phyloP scores from a whole-genome alignment of 768 basidiomycete genomes.

The Suillus cothurnatus region DNA sequence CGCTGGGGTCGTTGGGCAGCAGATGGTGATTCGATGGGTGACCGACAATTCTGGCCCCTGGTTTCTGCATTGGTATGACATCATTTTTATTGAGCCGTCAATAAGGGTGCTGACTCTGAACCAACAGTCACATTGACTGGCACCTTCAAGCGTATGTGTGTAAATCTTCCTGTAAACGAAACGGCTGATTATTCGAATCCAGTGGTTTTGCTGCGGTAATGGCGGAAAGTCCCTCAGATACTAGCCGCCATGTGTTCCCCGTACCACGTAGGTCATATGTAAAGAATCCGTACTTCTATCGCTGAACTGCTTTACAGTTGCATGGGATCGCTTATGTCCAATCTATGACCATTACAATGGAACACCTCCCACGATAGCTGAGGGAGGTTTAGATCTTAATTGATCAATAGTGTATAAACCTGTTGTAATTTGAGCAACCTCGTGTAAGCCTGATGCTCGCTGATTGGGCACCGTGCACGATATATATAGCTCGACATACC shows the following conservation, averaged over 20 bases:
- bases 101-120: neutral
- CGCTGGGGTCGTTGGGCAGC: neutral
- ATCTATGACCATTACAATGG: conserved; percentile 3
- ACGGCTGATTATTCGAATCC: neutral
- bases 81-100: neutral
- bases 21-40: neutral
- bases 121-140: neutral
- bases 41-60: neutral
- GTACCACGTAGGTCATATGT: neutral
- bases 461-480: too few relatives aligned
- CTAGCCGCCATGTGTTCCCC: neutral
- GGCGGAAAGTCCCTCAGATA: neutral
- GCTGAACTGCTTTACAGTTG: conserved; percentile 12
- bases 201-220: neutral
- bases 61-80: neutral
- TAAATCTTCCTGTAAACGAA: neutral
- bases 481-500: too few relatives aligned
- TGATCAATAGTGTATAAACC: neutral
- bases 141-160: neutral
- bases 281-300: neutral
- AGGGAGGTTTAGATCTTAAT: neutral
- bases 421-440: too few relatives aligned
- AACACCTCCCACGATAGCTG: neutral
- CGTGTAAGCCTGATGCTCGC: too few relatives aligned
- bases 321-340: conserved; percentile 30